These are phyloP conservation scores for Fonsecaea erecta DNA, from an alignment of 2,329 filamentous ascomycete species.

Conservation along the genomic window DNA sequence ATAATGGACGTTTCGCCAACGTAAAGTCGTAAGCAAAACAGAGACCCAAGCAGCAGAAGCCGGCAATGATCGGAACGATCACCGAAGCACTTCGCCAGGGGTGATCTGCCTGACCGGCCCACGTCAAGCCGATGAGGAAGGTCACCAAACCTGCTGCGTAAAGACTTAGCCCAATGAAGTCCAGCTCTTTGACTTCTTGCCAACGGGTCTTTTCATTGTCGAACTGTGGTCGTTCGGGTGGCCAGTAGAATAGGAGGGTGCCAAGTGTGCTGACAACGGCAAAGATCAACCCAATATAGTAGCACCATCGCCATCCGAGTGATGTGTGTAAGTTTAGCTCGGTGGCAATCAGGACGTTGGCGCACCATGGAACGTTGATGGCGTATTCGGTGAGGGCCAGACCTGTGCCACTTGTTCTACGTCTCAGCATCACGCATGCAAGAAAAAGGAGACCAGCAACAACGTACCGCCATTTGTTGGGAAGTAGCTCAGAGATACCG, in stretches of 20 bases:
- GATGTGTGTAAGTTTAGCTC: constrained; percentile 49
- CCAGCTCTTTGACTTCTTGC: constrained; percentile 51
- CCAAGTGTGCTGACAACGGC: constrained; percentile 34
- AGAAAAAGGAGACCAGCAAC: not conserved
- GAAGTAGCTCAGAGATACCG: constrained; percentile 45
- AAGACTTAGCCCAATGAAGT: constrained; percentile 52
- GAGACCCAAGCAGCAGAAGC: constrained; percentile 41
- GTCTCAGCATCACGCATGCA: constrained; percentile 22
- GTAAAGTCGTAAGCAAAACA: constrained; percentile 50
- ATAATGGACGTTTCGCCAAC: not conserved
- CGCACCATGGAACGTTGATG: constrained; percentile 47
- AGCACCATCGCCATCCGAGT: constrained; percentile 55
- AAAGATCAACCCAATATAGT: constrained; percentile 40
- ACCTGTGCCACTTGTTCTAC: constrained; percentile 22
- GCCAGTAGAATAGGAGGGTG: constrained; percentile 54
- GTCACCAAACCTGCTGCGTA: constrained; percentile 49
- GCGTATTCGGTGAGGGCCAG: constrained; percentile 39
- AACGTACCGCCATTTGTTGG: constrained; percentile 43
- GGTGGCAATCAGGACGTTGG: constrained; percentile 49
- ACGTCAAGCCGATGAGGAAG: constrained; percentile 51
- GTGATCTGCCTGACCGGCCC: constrained; percentile 46
- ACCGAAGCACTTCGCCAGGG: constrained; percentile 49
- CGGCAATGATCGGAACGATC: constrained; percentile 45
- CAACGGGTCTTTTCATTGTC: constrained; percentile 36
- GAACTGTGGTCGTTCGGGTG: constrained; percentile 55